A percentile compares a stretch with the other conserved stretches of the same genome.
phyloP scores from a whole-genome alignment of 768 basidiomycete genomes.

The Pleurotus tuber-regium region DNA sequence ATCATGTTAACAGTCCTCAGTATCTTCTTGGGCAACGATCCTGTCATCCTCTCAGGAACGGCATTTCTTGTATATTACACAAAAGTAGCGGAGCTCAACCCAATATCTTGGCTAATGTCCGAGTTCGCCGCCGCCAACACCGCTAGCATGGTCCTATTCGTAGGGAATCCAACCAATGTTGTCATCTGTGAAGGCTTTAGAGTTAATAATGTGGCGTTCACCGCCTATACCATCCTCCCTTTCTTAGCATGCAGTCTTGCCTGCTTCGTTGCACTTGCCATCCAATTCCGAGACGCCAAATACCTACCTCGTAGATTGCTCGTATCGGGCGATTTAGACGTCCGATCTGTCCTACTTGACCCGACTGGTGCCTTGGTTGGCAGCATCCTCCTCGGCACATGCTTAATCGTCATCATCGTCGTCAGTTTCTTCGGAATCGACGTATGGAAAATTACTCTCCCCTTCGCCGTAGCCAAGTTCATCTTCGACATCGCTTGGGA shows the following conservation, averaged over 20 bases:
- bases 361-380: constrained; percentile 74
- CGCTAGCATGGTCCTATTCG: constrained; percentile 71
- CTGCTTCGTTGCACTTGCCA: constrained; percentile 54
- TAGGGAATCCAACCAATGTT: constrained; percentile 93
- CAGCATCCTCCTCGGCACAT: constrained; percentile 57
- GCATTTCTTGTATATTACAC: constrained; percentile 91
- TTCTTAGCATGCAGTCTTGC: constrained; percentile 67
- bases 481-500: constrained; percentile 64
- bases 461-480: constrained; percentile 75
- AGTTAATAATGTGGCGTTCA: constrained; percentile 76
- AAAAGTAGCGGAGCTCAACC: constrained; percentile 53
- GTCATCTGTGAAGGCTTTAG: constrained; percentile 86
- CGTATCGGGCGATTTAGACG: constrained; percentile 35
- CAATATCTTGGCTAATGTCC: constrained; percentile 67
- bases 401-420: constrained; percentile 72
- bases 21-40: constrained; percentile 88
- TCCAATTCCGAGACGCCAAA: constrained; percentile 57
- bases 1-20: constrained; percentile 77
- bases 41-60: constrained; percentile 89
- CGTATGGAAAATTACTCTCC: constrained; percentile 82
- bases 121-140: constrained; percentile 82
- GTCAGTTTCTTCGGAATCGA: constrained; percentile 75
- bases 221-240: constrained; percentile 80
- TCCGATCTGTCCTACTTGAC: constrained; percentile 69
- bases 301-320: constrained; percentile 50